A percentile compares a stretch with the other conserved stretches of the same genome.
Conservation (phyloP, 1,284 basidiomycete species). For the Prillingera fragicola region DNA sequence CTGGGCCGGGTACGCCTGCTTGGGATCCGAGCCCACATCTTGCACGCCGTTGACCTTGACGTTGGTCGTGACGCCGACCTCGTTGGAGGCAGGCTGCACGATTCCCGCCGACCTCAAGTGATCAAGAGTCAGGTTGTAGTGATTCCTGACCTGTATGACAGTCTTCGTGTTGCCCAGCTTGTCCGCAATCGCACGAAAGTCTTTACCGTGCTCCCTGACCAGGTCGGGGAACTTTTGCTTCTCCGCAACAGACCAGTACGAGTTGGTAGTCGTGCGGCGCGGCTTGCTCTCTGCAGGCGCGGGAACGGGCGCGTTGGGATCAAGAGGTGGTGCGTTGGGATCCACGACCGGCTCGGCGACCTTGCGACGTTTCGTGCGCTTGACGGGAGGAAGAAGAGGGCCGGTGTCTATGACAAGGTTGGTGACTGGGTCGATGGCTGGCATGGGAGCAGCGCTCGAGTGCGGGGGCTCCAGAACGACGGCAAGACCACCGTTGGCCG, state of each 20-base stretch:
- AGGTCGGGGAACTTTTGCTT: constrained; percentile 58
- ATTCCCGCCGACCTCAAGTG: constrained; percentile 12
- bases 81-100: constrained; percentile 9
- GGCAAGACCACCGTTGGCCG: background rate
- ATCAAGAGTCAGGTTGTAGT: constrained; percentile 18
- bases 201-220: constrained; percentile 62
- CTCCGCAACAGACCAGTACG: constrained; percentile 55
- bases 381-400: constrained; percentile 33
- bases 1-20: background rate
- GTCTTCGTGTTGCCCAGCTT: constrained; percentile 69
- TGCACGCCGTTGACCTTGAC: constrained; percentile 19
- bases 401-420: constrained; percentile 14
- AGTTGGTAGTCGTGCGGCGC: constrained; percentile 31
- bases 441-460: background rate
- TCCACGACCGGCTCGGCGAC: constrained; percentile 11
- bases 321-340: background rate
- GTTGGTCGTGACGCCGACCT: constrained; percentile 16
- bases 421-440: constrained; percentile 9
- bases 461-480: background rate
- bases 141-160: constrained; percentile 67
- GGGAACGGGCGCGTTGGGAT: constrained; percentile 1
- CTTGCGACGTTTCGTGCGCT: constrained; percentile 33
- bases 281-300: constrained; percentile 9
- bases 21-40: constrained; percentile 2
- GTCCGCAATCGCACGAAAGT: constrained; percentile 68